Evolutionary conservation across 129 eudicot species (phyloP).

Genomic region (Calendula officinalis): DNA sequence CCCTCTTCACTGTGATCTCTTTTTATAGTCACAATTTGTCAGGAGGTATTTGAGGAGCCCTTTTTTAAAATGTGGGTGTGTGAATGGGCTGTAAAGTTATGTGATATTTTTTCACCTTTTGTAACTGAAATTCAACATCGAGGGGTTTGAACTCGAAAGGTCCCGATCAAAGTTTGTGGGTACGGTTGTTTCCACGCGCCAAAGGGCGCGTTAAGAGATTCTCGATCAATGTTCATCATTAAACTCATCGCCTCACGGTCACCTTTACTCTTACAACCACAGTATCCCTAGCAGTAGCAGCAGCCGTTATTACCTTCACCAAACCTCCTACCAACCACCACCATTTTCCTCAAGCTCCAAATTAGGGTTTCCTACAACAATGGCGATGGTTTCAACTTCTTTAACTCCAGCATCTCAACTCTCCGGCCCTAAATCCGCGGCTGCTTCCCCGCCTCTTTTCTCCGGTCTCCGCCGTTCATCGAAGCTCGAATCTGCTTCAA

Average conservation of each 20-base stretch:
- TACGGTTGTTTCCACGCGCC: conserved; percentile 16
- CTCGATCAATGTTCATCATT: conserved; percentile 5
- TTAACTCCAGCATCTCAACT: conserved; percentile 35
- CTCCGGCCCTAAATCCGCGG: conserved; percentile 43
- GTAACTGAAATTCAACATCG: too few species aligned
- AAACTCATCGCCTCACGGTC: conserved; percentile 42
- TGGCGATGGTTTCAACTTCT: conserved; percentile 49
- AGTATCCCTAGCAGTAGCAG: conserved; percentile 20
- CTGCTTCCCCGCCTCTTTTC: conserved; percentile 37
- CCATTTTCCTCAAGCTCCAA: not conserved
- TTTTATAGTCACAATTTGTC: too few species aligned
- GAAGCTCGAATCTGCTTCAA: conserved; percentile 40
- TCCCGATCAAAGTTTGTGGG: not conserved
- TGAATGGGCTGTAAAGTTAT: too few species aligned
- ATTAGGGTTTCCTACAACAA: conserved; percentile 16
- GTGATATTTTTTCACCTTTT: too few species aligned
- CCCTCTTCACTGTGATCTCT: too few species aligned
- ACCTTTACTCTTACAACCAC: conserved; percentile 17
- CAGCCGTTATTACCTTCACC: conserved; percentile 5
- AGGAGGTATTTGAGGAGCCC: too few species aligned
- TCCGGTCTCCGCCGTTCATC: conserved; percentile 52
- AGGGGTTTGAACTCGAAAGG: not conserved
- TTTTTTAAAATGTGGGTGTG: too few species aligned
- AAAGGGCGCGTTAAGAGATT: conserved; percentile 1
- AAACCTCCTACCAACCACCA: conserved; percentile 25